Conservation (phyloP, 805 yeast species). For the Schwanniomyces pseudopolymorphus region DNA sequence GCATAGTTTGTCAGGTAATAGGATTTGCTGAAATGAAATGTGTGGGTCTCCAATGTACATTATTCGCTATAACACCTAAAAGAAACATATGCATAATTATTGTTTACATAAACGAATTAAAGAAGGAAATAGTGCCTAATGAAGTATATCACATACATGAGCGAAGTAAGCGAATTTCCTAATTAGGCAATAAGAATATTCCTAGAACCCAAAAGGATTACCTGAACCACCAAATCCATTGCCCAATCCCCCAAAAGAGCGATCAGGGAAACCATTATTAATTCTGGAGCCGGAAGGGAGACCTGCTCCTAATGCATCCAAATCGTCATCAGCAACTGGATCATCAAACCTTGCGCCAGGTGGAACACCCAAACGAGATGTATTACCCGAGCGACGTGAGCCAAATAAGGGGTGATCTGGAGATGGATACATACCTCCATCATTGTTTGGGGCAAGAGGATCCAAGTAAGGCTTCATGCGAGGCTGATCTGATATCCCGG, state of each 20-base stretch:
- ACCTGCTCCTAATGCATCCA: constrained; percentile 45
- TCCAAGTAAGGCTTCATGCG: constrained; percentile 42
- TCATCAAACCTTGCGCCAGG: constrained; percentile 55
- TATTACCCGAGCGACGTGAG: constrained; percentile 14
- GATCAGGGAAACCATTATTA: constrained; percentile 9
- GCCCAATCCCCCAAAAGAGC: not conserved
- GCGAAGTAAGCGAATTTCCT: not conserved
- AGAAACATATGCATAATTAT: not conserved
- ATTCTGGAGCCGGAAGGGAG: constrained; percentile 40
- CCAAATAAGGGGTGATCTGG: constrained; percentile 52
- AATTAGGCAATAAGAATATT: not conserved
- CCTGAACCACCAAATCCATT: constrained; percentile 1
- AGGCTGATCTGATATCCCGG: constrained; percentile 43
- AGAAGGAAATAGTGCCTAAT: not conserved
- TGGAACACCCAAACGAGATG: constrained; percentile 35
- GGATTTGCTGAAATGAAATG: no score
- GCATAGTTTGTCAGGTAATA: no score
- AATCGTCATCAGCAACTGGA: constrained; percentile 46
- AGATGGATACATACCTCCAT: constrained; percentile 58
- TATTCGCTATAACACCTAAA: not conserved
- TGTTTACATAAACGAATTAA: not conserved
- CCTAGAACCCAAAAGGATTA: not conserved
- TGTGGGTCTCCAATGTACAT: not conserved
- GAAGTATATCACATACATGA: not conserved
- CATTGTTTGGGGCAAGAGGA: constrained; percentile 31